phyloP scores from a whole-genome alignment of 2,329 filamentous ascomycete genomes.

The Alternaria metachromatica region DNA sequence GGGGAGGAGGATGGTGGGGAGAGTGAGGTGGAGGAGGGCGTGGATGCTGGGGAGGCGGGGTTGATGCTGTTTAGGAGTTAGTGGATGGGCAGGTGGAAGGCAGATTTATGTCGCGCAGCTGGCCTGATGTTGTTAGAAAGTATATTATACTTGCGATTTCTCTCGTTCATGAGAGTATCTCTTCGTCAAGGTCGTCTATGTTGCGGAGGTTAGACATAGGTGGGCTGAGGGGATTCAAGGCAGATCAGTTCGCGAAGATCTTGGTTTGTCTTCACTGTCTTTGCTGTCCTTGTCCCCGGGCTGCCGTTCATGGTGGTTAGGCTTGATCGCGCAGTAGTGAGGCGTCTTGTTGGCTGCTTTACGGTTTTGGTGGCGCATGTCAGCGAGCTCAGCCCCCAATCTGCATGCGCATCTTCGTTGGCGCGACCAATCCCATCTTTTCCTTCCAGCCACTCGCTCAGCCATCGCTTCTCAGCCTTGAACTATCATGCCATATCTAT shows the following conservation, averaged over 20 bases:
- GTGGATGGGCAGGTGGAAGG: background rate
- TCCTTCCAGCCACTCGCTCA: background rate
- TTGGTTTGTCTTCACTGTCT: background rate
- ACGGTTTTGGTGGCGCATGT: background rate
- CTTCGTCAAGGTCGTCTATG: too few species aligned
- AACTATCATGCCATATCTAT: background rate
- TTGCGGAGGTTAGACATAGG: too few species aligned
- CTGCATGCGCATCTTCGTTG: background rate
- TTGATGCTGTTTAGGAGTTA: conserved; percentile 50
- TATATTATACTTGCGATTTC: too few species aligned
- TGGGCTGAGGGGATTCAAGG: too few species aligned
- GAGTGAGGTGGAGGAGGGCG: conserved; percentile 45
- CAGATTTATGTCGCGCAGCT: background rate
- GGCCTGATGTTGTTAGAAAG: too few species aligned
- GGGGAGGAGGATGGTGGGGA: conserved; percentile 51
- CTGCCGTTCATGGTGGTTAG: background rate
- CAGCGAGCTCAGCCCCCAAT: background rate
- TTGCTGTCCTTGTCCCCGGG: background rate
- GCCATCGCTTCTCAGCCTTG: background rate
- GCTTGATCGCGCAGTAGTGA: background rate
- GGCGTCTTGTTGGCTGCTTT: background rate
- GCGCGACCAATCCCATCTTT: background rate
- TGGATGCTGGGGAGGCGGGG: conserved; percentile 46
- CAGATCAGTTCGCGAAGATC: background rate
- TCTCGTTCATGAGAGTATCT: too few species aligned